Evolutionary conservation across 1,139 yeast species (phyloP), one percentile per base, ranked within the genome.

Genomic region (Hansenula sp.): DNA sequence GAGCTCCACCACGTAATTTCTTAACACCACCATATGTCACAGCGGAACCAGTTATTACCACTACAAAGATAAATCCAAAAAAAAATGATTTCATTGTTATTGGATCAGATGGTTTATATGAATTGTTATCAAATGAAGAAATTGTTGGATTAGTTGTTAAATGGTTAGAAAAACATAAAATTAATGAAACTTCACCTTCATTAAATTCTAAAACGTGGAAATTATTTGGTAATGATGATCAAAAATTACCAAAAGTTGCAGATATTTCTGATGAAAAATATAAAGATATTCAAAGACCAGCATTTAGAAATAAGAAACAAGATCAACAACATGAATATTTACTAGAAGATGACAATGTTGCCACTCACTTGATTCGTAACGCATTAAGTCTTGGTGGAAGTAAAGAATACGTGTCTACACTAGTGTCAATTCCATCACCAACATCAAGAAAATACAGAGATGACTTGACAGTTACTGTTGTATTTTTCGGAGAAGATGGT

Each of bases 21-120:
- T 69, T 79, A 45, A 82, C 96, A 1, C 98, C 99, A 6, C 99
- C 99, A 0, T 92, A 92, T 61, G 97, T 92, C 28, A 92, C 98
- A 1, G 97, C 98, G 1, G 90, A 83, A 59, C 99, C 99, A 0
- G 96, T 83, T 24, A 74, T 92, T 27, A 84, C 96, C 11, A 82
- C 95, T 3, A 83, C 94, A 12, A 77, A 81, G 55, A 77, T 94
- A 37, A 71, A 73, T 41, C 86, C 92, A 1, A 70, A 73, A 20
- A 77, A 79, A 51, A 81, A 89, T 48, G 95, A 88, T 57, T 92
- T 94, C 54, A 67, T 92, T 63, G 96, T 94, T 18, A 71, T 94
- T 77, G 98, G 94, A 0, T 82, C 95, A 14, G 99, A 92, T 64
- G 99, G 98, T 1, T 69, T 92, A 39, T 94, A 83, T 61, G 98